Evolutionary conservation across 2,329 filamentous ascomycete genomes (phyloP).

Genomic region (Sporothrix protearum): DNA sequence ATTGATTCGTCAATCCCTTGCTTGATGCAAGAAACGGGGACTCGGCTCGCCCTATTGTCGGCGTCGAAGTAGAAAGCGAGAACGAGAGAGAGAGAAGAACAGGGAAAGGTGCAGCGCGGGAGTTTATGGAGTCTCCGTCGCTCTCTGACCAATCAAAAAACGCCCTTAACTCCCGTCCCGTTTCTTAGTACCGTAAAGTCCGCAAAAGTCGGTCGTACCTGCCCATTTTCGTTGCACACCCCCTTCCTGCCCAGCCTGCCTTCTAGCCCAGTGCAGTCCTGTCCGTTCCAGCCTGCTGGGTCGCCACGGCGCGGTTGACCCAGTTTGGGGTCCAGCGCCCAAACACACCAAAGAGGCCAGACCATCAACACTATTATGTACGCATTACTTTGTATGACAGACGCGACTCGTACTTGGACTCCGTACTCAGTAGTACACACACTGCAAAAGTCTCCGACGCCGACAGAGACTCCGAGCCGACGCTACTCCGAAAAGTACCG

Average conservation of each 20-base stretch:
- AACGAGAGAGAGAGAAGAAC: background rate
- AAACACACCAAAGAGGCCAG: background rate
- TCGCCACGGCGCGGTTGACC: background rate
- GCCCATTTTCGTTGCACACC: background rate
- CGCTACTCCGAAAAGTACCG: background rate
- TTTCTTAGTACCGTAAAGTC: background rate
- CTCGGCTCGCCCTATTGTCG: conserved; percentile 6
- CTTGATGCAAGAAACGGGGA: background rate
- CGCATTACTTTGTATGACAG: too few species aligned
- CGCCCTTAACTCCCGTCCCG: background rate
- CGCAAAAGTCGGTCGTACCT: background rate
- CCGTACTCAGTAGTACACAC: too few species aligned
- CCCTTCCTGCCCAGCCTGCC: background rate
- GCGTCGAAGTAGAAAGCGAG: conserved; percentile 11
- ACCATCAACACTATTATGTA: background rate
- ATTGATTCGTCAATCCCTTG: background rate
- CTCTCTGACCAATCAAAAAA: background rate
- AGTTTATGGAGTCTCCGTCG: background rate
- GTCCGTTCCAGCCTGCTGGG: conserved; percentile 10
- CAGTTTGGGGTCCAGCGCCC: background rate
- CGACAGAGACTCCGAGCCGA: conserved; percentile 6
- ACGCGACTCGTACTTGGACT: too few species aligned
- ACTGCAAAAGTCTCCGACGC: background rate
- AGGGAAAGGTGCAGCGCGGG: background rate
- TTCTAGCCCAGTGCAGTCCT: background rate